Evolutionary conservation across 2,329 filamentous ascomycete species (phyloP), one percentile per base, ranked within the genome.

Genomic region (Penicillium sp.): DNA sequence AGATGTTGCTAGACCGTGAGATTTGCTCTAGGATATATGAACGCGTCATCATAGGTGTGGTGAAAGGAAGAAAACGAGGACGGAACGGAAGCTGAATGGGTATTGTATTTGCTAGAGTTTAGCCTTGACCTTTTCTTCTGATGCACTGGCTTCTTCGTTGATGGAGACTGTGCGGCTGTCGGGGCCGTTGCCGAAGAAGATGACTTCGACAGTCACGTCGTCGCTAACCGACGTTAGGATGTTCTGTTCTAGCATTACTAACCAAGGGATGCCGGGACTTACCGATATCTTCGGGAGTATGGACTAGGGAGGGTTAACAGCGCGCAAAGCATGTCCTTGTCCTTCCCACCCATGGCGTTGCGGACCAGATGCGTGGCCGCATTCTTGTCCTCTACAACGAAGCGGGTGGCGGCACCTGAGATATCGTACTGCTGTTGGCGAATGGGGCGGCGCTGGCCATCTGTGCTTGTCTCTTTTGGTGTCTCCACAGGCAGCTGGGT

Each of bases 131-230:
- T 77, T 77, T 17, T 79, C 76, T 55, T 81, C 79, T 2, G 82
- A 76, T 45, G 90, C 91, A 63, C 90, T 96, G 1, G 95, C 95
- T 72, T 97, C 94, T 66, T 90, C 83, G 78, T 98, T 99, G 61
- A 96, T 77, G 5, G 90, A 86, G 5, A 98, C 90, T 66, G 90
- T 89, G 41, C 93, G 93, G 31, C 85, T 90, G 75, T 89, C 89
- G 57, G 89, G 73, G 41, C 90, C 87, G 69, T 96, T 88, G 63
- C 95, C 95, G 71, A 99, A 99, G 85, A 99, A 99, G 73, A 99
- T 96, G 64, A 99, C 95, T 77, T 99, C 92, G 17, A 99, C 94
- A 0, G 95, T 99, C 66, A 99, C 81, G 75, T 99, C 95, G 75
- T 99, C 95, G 69, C 92, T 94, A 63, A 73, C 52, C 73, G 71